Evolutionary conservation across 495 filamentous ascomycete genomes (phyloP), one percentile per base, ranked within the genome.

Genomic region (Xylaria longipes): DNA sequence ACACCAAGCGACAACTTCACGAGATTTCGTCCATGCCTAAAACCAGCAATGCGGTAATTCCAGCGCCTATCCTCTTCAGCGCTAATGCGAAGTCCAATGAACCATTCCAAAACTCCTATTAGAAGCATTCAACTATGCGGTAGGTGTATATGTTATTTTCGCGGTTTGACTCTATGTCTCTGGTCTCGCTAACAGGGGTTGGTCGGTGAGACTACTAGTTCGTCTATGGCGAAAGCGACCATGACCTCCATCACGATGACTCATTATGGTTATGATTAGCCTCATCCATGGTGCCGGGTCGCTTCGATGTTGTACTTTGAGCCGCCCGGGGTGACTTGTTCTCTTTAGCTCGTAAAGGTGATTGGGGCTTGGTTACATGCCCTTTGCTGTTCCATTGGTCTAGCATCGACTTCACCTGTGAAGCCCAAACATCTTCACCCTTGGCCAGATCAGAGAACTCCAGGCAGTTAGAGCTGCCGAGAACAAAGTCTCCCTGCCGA

Each of bases 401-500:
- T 15, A 97, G 79, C 81, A 92, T 87, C 14, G 79, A 79, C 75
- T 88, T 78, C 2, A 98, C 85, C 76, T 94, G 89, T 12, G 93
- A 91, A 1, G 85, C 93, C 95, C 95, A 98, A 11, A 93, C 88
- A 1, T 91, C 88, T 77, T 97, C 94, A 1, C 92, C 93, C 65
- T 90, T 86, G 63, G 86, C 87, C 5, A 99, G 80, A 74, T 97
- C 94, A 45, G 88, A 82, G 79, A 93, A 98, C 77, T 97, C 92
- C 5, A 98, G 75, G 50, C 95, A 90, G 75, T 95, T 95, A 5
- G 73, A 69, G 65, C 82, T 80, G 0, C 82, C 88, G 2, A 98
- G 80, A 60, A 86, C 85, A 74, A 93, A 98, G 41, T 92, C 86
- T 17, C 88, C 94, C 78, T 99, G 96, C 56, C 92, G 89, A 2